Conservation (phyloP, 1,284 basidiomycete species). For the Exobasidium cylindrosporum region DNA sequence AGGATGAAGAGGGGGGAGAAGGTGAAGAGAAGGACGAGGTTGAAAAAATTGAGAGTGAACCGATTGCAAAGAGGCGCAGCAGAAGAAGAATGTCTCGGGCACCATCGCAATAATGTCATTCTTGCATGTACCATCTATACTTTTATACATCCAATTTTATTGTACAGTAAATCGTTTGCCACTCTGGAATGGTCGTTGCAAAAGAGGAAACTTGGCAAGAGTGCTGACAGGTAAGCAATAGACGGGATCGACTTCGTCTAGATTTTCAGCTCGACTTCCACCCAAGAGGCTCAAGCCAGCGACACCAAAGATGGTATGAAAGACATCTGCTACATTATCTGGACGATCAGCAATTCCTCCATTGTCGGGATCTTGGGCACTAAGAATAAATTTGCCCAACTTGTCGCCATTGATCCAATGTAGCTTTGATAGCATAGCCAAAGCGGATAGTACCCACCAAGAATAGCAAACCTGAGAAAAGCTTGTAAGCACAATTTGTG, state of each 20-base stretch:
- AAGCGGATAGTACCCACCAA: constrained; percentile 88
- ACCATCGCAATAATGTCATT: not conserved
- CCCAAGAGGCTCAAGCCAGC: constrained; percentile 62
- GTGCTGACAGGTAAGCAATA: constrained; percentile 9
- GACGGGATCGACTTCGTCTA: constrained; percentile 6
- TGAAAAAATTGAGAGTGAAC: no score
- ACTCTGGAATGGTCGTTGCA: not conserved
- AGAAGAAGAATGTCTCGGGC: not conserved
- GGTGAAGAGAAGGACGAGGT: not conserved
- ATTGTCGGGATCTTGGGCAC: constrained; percentile 83
- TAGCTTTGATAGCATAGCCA: constrained; percentile 79
- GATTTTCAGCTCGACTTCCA: not conserved
- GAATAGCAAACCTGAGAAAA: constrained; percentile 72
- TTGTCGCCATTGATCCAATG: constrained; percentile 88
- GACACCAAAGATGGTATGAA: constrained; percentile 89
- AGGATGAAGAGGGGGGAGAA: not conserved
- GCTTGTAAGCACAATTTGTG: constrained; percentile 1
- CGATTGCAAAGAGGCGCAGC: not conserved
- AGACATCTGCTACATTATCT: constrained; percentile 90
- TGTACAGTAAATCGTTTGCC: not conserved
- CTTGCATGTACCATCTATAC: no score
- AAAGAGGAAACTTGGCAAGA: not conserved
- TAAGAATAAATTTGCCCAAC: constrained; percentile 75
- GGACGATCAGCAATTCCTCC: constrained; percentile 94
- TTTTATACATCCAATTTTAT: no score